Base-by-base conservation (phyloP, 2,329 filamentous ascomycete genomes). In the Colletotrichum paranaense region DNA sequence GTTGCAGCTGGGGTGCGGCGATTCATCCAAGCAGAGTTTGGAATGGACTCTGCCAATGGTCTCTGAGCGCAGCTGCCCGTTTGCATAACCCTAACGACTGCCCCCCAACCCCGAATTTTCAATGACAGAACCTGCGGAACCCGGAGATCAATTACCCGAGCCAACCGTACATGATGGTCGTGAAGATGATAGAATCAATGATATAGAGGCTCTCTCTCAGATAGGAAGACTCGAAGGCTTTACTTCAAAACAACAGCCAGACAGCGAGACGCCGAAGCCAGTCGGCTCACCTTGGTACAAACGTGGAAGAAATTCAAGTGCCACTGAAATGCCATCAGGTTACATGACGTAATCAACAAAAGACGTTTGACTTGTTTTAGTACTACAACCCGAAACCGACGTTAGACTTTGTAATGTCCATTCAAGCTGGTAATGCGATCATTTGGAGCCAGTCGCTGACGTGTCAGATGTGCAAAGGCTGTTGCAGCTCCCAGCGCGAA, bases 11-110 rank as follows among this genome's bases (percentile, higher is more conserved):
- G 88, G 14, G 87, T 90, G 5, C 83, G 87, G 76, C 83, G 86
- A n/a, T 88, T 89, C 79, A 80, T 90, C 24, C 87, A 88, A 5
- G 85, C 85, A 6, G 88, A 90, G 69, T 90, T 86, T 53, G 73
- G 73, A 22, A 82, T 79, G 9, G 79, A 79, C 79, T 77, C 80
- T 16, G 56, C 74, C 46, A 65, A 73, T 19, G 46, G 60, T 16
- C 67, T 75, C 16, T 32, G 74, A 9, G 52, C 71, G 26, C 38
- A 74, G n/a, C 46, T 77, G 12, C 76, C 76, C 1, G 62, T 76
- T 6, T 77, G 77, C 32, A 30, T 9, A 30, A 30, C 8, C 30
- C 30, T 30, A 30, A 30, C 30, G 30, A 30, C 30, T 30, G 30
- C 2, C 30, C 8, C 30, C 30, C 30, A 30, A 30, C 30, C 30